Evolutionary conservation across 495 filamentous ascomycete genomes (phyloP).

Genomic region (Rhypophila decipiens): DNA sequence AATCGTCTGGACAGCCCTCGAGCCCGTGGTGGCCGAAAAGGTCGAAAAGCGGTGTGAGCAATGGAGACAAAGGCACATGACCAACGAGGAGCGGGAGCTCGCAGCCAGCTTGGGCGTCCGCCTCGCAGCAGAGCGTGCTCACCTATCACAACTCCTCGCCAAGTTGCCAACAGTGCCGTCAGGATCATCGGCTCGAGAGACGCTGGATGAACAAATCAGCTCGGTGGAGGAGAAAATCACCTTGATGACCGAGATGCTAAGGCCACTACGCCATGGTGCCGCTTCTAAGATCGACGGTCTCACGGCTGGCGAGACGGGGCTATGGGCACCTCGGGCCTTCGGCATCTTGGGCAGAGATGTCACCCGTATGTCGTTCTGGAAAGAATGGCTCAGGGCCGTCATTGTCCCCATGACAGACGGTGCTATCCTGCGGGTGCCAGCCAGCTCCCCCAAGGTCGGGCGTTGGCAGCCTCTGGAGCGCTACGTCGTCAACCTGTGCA

Average conservation of each 20-base stretch:
- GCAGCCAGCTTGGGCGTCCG: slow-evolving; percentile 88
- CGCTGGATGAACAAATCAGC: slow-evolving; percentile 88
- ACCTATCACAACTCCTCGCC: slow-evolving; percentile 79
- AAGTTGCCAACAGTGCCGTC: slow-evolving; percentile 72
- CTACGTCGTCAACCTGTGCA: slow-evolving; percentile 96
- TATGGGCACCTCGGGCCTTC: slow-evolving; percentile 94
- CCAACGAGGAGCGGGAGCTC: slow-evolving; percentile 86
- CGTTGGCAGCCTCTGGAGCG: slow-evolving; percentile 94
- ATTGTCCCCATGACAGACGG: slow-evolving; percentile 93
- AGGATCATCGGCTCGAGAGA: slow-evolving; percentile 73
- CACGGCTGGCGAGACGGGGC: slow-evolving; percentile 90
- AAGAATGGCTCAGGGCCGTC: slow-evolving; percentile 92
- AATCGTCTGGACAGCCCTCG: slow-evolving; percentile 87
- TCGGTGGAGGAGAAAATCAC: slow-evolving; percentile 94
- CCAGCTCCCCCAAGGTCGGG: slow-evolving; percentile 86
- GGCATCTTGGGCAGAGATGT: slow-evolving; percentile 85
- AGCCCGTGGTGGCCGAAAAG: slow-evolving; percentile 72
- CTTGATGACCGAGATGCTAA: slow-evolving; percentile 90
- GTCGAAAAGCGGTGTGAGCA: slow-evolving; percentile 87
- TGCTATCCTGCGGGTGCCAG: slow-evolving; percentile 70
- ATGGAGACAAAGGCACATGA: slow-evolving; percentile 95
- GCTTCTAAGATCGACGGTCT: slow-evolving; percentile 96
- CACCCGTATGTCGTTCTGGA: slow-evolving; percentile 89
- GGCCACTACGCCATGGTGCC: slow-evolving; percentile 87
- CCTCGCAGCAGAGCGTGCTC: slow-evolving; percentile 81